Evolutionary conservation across 805 yeast species (phyloP), one percentile per base, ranked within the genome.

Genomic region (Candida lessepsii): DNA sequence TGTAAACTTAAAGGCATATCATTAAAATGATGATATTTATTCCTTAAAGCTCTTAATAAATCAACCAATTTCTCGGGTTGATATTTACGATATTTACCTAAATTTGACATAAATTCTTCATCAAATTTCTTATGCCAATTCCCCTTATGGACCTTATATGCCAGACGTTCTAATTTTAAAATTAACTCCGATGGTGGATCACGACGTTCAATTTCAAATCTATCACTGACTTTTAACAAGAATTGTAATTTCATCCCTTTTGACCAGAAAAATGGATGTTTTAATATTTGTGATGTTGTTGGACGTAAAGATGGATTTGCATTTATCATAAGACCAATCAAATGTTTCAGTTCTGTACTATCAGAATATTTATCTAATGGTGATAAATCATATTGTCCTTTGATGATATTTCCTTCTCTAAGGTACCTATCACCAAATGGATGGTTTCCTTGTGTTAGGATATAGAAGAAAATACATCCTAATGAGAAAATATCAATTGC

Each of bases 351-450:
- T 55, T 89, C 96, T 27, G 61, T 62, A 6, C 67, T 61, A 42
- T 77, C 81, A 5, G 50, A 41, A 50, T 40, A 70, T 18, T 41
- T 54, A 9, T 71, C 67, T 18, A 86, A 59, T n/a, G 65, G 59
- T 4, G 70, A 65, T 32, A 83, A 60, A 44, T 72, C 68, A 57
- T 67, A 81, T 13, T 74, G 71, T 13, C 83, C 85, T 49, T 77
- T 81, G 44, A 88, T 78, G 13, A 93, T 89, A 54, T 93, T 90
- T 9, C 86, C 93, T 54, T 93, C 98, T 40, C 99, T 73, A 52
- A 83, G 58, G 53, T 87, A 88, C 34, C 87, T 70, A 53, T 86
- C 93, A n/a, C 99, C 99, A 67, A 86, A 93, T 4, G 99, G 99
- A 68, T 93, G 99, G 7, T 61, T 57, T 0, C 99, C 98, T 11